Conservation (phyloP, 345 rosid genomes). For the Brassica napus region DNA sequence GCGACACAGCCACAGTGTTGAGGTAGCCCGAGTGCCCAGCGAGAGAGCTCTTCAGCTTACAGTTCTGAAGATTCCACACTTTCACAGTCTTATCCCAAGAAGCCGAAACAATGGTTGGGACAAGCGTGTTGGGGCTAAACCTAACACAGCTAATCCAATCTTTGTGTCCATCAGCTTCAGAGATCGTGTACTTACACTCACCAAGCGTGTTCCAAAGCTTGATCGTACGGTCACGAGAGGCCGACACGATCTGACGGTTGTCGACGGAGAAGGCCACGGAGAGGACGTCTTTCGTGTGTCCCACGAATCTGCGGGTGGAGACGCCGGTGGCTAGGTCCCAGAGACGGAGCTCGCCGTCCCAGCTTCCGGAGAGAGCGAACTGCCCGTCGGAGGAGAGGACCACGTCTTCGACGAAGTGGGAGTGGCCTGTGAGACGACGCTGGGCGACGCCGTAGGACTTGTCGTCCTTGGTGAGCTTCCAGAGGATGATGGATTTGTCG, state of each 20-base stretch:
- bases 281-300: conserved; percentile 92
- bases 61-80: conserved; percentile 83
- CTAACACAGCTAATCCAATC: conserved; percentile 97
- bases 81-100: conserved; percentile 81
- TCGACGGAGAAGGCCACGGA: conserved; percentile 94
- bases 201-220: conserved; percentile 96
- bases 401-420: conserved; percentile 89
- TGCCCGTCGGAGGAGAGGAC: conserved; percentile 94
- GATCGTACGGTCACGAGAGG: conserved; percentile 88
- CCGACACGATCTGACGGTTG: conserved; percentile 95
- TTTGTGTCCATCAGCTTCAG: conserved; percentile 70
- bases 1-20: conserved; percentile 77
- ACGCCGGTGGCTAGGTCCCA: conserved; percentile 78
- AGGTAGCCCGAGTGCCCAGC: conserved; percentile 69
- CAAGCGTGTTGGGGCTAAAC: conserved; percentile 75
- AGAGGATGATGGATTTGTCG: conserved; percentile 91
- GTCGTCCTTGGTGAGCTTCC: conserved; percentile 88
- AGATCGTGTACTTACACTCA: conserved; percentile 95
- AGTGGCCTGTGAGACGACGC: conserved; percentile 94
- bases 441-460: conserved; percentile 77
- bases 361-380: conserved; percentile 92
- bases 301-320: conserved; percentile 81
- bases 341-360: conserved; percentile 99
- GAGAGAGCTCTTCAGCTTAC: conserved; percentile 65
- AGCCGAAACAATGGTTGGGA: conserved; percentile 87